Evolutionary conservation across 75 land plant genomes (phyloP).

Genomic region (Selaginella tamariscina): DNA sequence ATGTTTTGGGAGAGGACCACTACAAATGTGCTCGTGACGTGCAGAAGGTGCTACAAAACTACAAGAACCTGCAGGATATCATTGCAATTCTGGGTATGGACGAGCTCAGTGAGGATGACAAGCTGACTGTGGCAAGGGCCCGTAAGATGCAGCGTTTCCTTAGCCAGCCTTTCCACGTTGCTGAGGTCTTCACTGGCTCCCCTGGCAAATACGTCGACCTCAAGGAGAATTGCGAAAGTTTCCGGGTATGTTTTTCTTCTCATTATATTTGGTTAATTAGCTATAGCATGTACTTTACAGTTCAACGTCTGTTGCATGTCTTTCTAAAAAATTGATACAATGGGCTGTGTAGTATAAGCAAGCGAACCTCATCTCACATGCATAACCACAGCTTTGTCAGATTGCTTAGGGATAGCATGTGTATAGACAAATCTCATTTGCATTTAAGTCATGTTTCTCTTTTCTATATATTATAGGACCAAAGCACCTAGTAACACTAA

Average conservation of each 20-base stretch:
- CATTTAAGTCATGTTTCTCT: no score
- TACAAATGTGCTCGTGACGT: constrained; percentile 93
- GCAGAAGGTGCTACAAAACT: constrained; percentile 86
- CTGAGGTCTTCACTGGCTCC: constrained; percentile 93
- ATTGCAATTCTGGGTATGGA: constrained; percentile 97
- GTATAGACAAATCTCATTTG: no score
- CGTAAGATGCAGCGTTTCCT: constrained; percentile 85
- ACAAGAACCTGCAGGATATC: constrained; percentile 93
- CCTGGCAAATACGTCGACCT: constrained; percentile 90
- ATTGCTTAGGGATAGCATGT: no score
- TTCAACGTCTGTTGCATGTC: neutral
- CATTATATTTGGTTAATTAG: neutral
- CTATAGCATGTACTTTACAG: neutral
- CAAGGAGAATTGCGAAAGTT: constrained; percentile 74
- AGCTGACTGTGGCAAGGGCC: constrained; percentile 84
- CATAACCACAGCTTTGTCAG: no score
- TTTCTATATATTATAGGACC: no score
- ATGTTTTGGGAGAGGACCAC: constrained; percentile 76
- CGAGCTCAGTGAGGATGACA: constrained; percentile 94
- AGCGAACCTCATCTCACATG: neutral
- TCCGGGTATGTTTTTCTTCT: constrained; percentile 48
- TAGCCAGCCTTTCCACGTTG: constrained; percentile 97
- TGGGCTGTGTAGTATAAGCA: neutral
- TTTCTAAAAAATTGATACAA: no score
- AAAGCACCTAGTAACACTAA: no score